These are phyloP conservation scores for Sarcomyxa edulis DNA, from an alignment of 768 basidiomycete genomes.

Conservation along the genomic window DNA sequence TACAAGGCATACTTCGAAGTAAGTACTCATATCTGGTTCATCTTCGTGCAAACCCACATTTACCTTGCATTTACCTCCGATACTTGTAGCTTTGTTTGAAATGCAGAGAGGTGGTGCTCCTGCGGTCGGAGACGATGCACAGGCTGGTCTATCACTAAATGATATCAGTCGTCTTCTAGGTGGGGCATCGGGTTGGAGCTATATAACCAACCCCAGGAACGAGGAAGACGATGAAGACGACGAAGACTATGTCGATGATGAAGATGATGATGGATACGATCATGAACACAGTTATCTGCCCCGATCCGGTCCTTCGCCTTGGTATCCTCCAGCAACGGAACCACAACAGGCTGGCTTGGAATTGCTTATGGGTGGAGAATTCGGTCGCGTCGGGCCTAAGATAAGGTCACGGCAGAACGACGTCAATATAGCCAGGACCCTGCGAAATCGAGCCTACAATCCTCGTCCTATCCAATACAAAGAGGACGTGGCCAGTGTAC, in stretches of 20 bases:
- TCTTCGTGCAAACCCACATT: not conserved
- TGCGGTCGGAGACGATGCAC: too few relatives aligned
- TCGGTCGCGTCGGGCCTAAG: constrained; percentile 60
- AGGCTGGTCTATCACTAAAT: too few relatives aligned
- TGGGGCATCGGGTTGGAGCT: constrained; percentile 7
- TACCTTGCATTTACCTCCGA: not conserved
- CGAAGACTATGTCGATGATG: constrained; percentile 32
- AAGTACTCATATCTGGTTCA: constrained; percentile 4
- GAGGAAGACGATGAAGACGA: constrained; percentile 22
- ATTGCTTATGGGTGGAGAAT: constrained; percentile 73
- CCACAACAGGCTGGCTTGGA: constrained; percentile 61
- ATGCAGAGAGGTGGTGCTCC: constrained; percentile 21
- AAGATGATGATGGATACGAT: constrained; percentile 29
- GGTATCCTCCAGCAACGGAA: constrained; percentile 37
- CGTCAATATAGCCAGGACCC: constrained; percentile 41
- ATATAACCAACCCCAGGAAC: too few relatives aligned
- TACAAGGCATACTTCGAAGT: constrained; percentile 24
- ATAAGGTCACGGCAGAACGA: constrained; percentile 33
- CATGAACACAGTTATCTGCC: constrained; percentile 16
- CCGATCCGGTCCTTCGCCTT: constrained; percentile 12
- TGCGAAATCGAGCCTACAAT: constrained; percentile 36
- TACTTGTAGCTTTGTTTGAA: constrained; percentile 24
- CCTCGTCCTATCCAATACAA: constrained; percentile 29
- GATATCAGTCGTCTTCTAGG: constrained; percentile 25
- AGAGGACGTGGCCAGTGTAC: constrained; percentile 54